Conservation (phyloP, 2,329 filamentous ascomycete genomes). For the Claviceps spartinae region DNA sequence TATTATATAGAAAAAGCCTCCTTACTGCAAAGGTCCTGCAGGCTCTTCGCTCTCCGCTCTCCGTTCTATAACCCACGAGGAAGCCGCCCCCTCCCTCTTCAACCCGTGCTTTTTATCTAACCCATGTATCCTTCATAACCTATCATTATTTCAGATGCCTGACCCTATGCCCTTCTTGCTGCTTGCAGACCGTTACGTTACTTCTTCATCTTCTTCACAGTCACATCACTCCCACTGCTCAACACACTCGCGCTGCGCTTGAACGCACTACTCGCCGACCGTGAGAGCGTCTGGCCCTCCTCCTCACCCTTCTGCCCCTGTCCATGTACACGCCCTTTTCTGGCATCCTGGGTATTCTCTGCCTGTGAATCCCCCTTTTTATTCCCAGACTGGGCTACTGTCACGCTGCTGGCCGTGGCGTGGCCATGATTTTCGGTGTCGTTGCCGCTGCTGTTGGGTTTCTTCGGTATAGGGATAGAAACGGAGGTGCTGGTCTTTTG, state of each 20-base stretch:
- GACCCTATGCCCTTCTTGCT: no score
- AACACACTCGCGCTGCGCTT: conserved; percentile 78
- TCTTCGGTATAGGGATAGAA: not conserved
- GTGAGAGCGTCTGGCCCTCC: conserved; percentile 15
- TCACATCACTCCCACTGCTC: conserved; percentile 54
- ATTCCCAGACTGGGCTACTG: conserved; percentile 3
- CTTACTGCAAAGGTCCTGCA: no score
- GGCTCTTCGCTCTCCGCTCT: no score
- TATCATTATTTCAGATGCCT: no score
- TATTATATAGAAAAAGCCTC: no score
- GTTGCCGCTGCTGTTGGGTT: conserved; percentile 10
- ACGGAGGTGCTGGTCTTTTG: not conserved
- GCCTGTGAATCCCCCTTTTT: conserved; percentile 5
- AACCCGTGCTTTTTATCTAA: not conserved
- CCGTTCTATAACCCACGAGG: not conserved
- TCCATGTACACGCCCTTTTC: not conserved
- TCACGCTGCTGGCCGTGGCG: conserved; percentile 3
- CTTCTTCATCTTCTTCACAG: conserved; percentile 43
- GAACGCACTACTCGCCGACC: conserved; percentile 32
- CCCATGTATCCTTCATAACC: not conserved
- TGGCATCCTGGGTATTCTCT: not conserved
- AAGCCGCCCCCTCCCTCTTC: not conserved
- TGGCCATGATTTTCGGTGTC: conserved; percentile 7
- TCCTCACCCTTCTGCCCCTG: conserved; percentile 5
- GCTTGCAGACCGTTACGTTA: conserved; percentile 7